Evolutionary conservation across 306 rosid genomes (phyloP).

Genomic region (Pachyrhizus erosus): DNA sequence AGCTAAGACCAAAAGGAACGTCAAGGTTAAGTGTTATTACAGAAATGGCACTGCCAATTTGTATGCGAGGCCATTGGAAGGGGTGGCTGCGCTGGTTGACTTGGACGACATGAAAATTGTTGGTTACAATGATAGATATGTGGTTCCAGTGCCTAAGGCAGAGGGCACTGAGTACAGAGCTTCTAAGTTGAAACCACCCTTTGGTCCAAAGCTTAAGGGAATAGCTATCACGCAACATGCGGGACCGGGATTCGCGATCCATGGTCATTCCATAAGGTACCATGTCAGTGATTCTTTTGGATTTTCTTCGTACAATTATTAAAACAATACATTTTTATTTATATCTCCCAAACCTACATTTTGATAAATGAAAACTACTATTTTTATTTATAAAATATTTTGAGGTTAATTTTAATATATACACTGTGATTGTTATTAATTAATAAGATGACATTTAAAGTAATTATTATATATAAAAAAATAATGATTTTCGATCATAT

Average conservation of each 20-base stretch:
- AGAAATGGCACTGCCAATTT: slow-evolving; percentile 31
- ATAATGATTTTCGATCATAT: no score
- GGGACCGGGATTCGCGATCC: slow-evolving; percentile 47
- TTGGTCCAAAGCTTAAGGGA: slow-evolving; percentile 45
- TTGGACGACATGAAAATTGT: slow-evolving; percentile 42
- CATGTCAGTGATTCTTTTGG: no score
- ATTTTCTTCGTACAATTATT: not conserved
- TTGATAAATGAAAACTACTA: no score
- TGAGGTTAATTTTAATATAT: no score
- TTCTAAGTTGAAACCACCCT: slow-evolving; percentile 45
- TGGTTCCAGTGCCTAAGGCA: slow-evolving; percentile 38
- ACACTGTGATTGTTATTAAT: no score
- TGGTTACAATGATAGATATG: slow-evolving; percentile 27
- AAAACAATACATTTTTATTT: no score
- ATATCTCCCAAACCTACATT: no score
- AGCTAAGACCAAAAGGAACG: not conserved
- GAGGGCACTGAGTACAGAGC: slow-evolving; percentile 47
- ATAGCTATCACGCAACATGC: slow-evolving; percentile 3
- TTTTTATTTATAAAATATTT: no score
- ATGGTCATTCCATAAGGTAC: slow-evolving; percentile 49
- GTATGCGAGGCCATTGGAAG: slow-evolving; percentile 42
- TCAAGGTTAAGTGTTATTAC: slow-evolving; percentile 43
- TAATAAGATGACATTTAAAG: no score
- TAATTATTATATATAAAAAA: no score
- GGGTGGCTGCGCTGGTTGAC: slow-evolving; percentile 38